phyloP scores from a whole-genome alignment of 1,284 basidiomycete genomes.

The Melampsora abietis-canadensis region DNA sequence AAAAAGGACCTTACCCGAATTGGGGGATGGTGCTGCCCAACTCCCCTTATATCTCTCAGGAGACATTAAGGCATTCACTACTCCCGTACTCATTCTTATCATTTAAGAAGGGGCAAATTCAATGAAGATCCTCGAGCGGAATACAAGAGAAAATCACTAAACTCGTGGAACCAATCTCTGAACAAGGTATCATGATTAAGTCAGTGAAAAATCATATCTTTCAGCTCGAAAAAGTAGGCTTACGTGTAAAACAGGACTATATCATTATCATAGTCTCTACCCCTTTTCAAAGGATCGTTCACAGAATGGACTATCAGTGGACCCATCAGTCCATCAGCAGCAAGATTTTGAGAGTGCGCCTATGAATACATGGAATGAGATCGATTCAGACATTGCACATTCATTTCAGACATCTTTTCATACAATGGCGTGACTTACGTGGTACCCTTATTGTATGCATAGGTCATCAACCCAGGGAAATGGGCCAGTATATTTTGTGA shows the following conservation, averaged over 20 bases:
- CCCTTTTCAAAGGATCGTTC: conserved; percentile 46
- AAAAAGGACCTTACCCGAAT: conserved; percentile 53
- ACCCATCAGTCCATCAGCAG: conserved; percentile 51
- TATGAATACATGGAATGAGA: conserved; percentile 44
- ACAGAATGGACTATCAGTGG: conserved; percentile 49
- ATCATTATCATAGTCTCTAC: conserved; percentile 35
- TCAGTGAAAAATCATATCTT: no score
- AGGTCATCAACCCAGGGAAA: background rate
- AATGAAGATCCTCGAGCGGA: background rate
- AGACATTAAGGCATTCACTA: conserved; percentile 34
- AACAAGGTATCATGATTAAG: background rate
- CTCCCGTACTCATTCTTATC: conserved; percentile 13
- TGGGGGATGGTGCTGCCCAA: conserved; percentile 52
- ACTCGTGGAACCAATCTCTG: conserved; percentile 41
- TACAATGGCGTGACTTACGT: conserved; percentile 8
- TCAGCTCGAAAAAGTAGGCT: background rate
- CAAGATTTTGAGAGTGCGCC: conserved; percentile 50
- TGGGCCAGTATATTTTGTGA: background rate
- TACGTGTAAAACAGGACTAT: conserved; percentile 20
- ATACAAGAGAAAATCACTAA: background rate
- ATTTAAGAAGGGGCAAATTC: background rate
- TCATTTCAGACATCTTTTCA: conserved; percentile 44
- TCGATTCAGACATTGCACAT: conserved; percentile 46
- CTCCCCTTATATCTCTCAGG: conserved; percentile 48
- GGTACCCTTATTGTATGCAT: conserved; percentile 15